Evolutionary conservation across 495 filamentous ascomycete genomes (phyloP).

Genomic region (Talaromyces borbonicus): DNA sequence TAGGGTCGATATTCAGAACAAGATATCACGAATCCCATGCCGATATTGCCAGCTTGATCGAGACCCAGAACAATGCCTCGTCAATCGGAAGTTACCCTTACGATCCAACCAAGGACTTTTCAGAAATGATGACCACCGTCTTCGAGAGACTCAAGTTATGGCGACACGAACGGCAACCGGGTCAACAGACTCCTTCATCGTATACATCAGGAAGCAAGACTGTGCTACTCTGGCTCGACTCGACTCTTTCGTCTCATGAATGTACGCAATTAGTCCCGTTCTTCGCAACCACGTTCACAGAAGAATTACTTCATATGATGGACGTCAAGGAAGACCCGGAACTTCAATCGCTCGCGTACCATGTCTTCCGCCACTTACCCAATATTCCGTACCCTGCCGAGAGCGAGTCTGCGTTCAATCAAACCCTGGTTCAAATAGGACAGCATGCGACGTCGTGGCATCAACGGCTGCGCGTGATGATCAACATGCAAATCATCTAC

Average conservation of each 20-base stretch:
- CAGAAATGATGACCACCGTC: slow-evolving; percentile 58
- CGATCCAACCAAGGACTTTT: slow-evolving; percentile 62
- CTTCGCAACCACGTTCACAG: slow-evolving; percentile 83
- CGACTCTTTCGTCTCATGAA: slow-evolving; percentile 80
- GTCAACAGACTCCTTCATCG: slow-evolving; percentile 84
- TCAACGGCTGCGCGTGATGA: slow-evolving; percentile 88
- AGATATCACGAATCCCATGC: slow-evolving; percentile 87
- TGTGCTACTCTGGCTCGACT: slow-evolving; percentile 89
- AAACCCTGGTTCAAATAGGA: slow-evolving; percentile 79
- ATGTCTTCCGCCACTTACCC: slow-evolving; percentile 92
- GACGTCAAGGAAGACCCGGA: slow-evolving; percentile 98
- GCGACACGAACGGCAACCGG: slow-evolving; percentile 73
- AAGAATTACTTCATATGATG: slow-evolving; percentile 97
- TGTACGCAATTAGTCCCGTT: slow-evolving; percentile 86
- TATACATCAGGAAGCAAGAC: slow-evolving; percentile 97
- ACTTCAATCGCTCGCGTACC: slow-evolving; percentile 87
- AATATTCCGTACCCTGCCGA: slow-evolving; percentile 90
- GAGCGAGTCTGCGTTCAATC: slow-evolving; percentile 74
- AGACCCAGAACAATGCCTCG: slow-evolving; percentile 65
- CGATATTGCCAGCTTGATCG: slow-evolving; percentile 62
- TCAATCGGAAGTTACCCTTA: slow-evolving; percentile 85
- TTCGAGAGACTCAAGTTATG: slow-evolving; percentile 79
- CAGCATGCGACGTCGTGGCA: slow-evolving; percentile 86
- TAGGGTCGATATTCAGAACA: slow-evolving; percentile 79
- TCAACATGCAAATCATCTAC: slow-evolving; percentile 99